Base-by-base conservation (phyloP, 495 filamentous ascomycete species). In the Cercophora newfieldiana region DNA sequence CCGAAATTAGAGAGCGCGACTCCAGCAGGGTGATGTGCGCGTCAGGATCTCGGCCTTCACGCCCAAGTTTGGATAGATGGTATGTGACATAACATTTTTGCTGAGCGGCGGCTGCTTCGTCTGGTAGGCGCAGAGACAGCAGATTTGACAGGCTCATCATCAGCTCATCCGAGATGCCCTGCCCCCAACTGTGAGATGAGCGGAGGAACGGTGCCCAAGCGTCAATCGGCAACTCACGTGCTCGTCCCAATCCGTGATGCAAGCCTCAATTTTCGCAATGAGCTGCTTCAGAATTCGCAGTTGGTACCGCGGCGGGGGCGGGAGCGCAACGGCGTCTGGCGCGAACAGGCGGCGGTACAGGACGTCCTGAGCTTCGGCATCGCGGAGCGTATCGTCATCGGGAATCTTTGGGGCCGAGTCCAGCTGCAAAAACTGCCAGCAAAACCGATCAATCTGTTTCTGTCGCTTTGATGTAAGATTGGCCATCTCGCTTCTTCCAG, bases 161-260 rank as follows among this genome's bases (percentile, higher is more conserved):
- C 67, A 97, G 84, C 69, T 88, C 79, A 71, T 94, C 90, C 58
- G 87, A 89, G 54, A 96, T 87, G 73, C 88, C 91, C 92, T 96
- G 57, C 3, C 14, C 1, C 57, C 25, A 29, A n/a, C n/a, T n/a
- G n/a, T n/a, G n/a, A 30, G 44, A 25, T 56, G 51, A 49, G 18
- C 18, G 33, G 55, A 51, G 21, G 47, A 12, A 51, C 24, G 8
- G 26, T 29, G 33, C 16, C 29, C 28, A 18, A 44, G n/a, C 4
- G 48, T 8, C 1, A 5, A 19, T 12, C 37, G 3, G 4, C 48
- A 59, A 24, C 90, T 80, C 88, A 97, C 93, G 89, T 96, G 88
- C 78, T 89, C 82, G 60, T 95, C 91, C 66, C 91, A 92, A 75
- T 96, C 85, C 33, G 81, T 77, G 25, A 95, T 88, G 24, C 86